A percentile compares a stretch with the other conserved stretches of the same genome.
Conservation (phyloP, 2,329 filamentous ascomycete genomes). For the Beauveria sp. region DNA sequence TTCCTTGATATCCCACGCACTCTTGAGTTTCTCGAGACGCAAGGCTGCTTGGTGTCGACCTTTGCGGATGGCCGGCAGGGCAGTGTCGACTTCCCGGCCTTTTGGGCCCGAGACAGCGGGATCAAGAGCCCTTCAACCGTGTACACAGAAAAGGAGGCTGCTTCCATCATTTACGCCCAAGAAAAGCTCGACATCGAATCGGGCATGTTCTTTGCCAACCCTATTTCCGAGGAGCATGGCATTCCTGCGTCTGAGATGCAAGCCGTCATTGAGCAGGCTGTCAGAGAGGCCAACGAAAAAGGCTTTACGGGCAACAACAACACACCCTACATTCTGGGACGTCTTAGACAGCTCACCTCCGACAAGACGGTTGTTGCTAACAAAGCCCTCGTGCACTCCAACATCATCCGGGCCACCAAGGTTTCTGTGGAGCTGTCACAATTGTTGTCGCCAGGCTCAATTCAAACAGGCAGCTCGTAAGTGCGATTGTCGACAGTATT, state of each 20-base stretch:
- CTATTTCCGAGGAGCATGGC: constrained; percentile 63
- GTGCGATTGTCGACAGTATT: constrained; percentile 20
- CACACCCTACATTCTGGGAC: constrained; percentile 73
- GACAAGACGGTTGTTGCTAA: constrained; percentile 69
- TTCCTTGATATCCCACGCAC: constrained; percentile 90
- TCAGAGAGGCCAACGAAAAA: constrained; percentile 55
- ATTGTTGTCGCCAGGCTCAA: constrained; percentile 28
- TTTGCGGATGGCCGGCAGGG: constrained; percentile 75
- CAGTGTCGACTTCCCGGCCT: constrained; percentile 79
- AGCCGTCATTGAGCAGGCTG: constrained; percentile 57
- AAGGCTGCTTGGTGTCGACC: constrained; percentile 75
- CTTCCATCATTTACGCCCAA: constrained; percentile 80
- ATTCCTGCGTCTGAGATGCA: constrained; percentile 68
- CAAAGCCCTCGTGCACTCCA: constrained; percentile 48
- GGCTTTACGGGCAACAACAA: constrained; percentile 68
- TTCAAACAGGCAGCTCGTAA: constrained; percentile 28
- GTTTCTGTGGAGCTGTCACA: constrained; percentile 46
- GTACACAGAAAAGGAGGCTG: constrained; percentile 70
- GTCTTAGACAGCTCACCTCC: constrained; percentile 71
- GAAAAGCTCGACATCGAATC: constrained; percentile 63
- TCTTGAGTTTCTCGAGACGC: constrained; percentile 66
- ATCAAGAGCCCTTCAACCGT: constrained; percentile 70
- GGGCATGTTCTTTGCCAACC: constrained; percentile 83
- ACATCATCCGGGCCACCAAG: constrained; percentile 47
- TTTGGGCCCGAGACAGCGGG: constrained; percentile 86